These are phyloP conservation scores for Salpingoeca rosetta DNA, from an alignment of 78 protist genomes.

Conservation along the genomic window DNA sequence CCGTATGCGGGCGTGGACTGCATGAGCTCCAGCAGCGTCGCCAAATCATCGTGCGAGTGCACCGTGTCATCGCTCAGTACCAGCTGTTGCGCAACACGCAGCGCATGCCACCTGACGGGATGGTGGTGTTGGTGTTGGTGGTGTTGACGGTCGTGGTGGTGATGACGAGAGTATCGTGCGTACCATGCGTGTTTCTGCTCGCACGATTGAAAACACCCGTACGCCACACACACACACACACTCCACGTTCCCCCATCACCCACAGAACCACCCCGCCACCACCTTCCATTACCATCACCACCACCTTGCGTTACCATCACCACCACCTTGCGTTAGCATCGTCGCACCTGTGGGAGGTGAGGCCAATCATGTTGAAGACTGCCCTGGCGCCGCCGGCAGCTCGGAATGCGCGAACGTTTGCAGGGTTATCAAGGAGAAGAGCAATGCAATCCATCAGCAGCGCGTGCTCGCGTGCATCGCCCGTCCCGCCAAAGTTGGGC, in stretches of 20 bases:
- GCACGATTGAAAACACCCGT: too few relatives aligned
- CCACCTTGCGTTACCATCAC: too few relatives aligned
- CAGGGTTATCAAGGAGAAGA: not conserved
- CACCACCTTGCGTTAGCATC: too few relatives aligned
- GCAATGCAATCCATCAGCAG: not conserved
- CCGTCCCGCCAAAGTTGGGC: too few relatives aligned
- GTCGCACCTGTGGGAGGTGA: not conserved
- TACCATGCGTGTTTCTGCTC: too few relatives aligned
- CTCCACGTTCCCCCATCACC: too few relatives aligned
- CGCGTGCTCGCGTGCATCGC: not conserved
- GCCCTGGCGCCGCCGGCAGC: not conserved
- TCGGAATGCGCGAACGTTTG: not conserved
- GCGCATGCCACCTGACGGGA: not conserved
- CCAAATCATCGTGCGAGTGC: not conserved
- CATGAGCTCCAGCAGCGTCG: not conserved
- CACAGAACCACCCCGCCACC: too few relatives aligned
- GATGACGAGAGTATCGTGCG: too few relatives aligned
- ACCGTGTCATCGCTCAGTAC: not conserved
- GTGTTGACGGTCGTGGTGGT: too few relatives aligned
- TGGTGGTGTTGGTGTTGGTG: too few relatives aligned
- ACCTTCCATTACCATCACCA: too few relatives aligned
- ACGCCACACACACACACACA: too few relatives aligned
- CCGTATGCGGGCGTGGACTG: not conserved
- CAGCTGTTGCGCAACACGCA: not conserved
- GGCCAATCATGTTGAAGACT: not conserved